These are phyloP conservation scores for Ascochyta viciae-villosae DNA, from an alignment of 2,329 filamentous ascomycete species.

Conservation along the genomic window DNA sequence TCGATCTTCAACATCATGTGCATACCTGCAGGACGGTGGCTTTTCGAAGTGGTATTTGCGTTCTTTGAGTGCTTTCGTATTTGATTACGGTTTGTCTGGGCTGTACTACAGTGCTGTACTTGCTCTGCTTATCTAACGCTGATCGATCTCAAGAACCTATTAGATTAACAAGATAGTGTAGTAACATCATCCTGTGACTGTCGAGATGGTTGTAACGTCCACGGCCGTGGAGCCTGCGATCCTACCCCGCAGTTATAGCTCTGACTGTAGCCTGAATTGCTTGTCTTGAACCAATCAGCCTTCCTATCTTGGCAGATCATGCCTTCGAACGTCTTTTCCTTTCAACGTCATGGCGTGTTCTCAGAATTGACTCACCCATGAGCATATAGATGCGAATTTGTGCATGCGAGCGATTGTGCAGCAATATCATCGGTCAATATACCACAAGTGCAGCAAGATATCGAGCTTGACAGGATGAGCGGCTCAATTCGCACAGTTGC, in stretches of 20 bases:
- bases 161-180: neutral
- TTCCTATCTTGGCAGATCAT: constrained; percentile 7
- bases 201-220: neutral
- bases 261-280: neutral
- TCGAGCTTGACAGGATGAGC: neutral
- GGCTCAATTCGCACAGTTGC: neutral
- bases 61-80: neutral
- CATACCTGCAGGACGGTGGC: neutral
- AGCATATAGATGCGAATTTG: neutral
- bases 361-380: neutral
- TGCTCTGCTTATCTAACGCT: neutral
- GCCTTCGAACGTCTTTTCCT: neutral
- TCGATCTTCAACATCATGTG: constrained; percentile 3
- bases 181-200: neutral
- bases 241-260: constrained; percentile 11
- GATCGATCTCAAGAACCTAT: neutral
- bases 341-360: neutral
- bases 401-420: neutral
- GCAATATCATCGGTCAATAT: neutral
- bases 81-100: neutral
- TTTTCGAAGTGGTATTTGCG: neutral
- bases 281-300: constrained; percentile 11
- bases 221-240: constrained; percentile 10
- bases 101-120: neutral
- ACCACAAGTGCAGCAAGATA: neutral